A percentile compares a stretch with the other conserved stretches of the same genome.
phyloP scores from a whole-genome alignment of 345 rosid genomes.

The Crucihimalaya himalaica region DNA sequence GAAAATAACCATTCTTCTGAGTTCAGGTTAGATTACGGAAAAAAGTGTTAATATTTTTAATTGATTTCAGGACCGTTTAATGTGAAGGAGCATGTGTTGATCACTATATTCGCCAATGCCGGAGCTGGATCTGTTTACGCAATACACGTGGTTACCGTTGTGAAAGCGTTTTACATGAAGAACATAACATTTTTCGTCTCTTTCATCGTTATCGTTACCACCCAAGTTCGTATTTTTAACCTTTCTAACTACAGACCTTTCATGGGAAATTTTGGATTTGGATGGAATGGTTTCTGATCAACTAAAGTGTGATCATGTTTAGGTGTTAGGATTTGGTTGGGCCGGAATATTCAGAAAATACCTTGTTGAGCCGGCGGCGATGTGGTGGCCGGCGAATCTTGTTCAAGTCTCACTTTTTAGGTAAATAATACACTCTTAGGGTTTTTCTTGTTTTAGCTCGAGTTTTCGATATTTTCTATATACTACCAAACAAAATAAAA shows the following conservation, averaged over 20 bases:
- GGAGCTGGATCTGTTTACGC: constrained; percentile 97
- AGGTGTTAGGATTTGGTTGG: constrained; percentile 99
- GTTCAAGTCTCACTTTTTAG: constrained; percentile 97
- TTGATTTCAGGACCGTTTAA: constrained; percentile 71
- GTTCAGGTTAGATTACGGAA: not conserved
- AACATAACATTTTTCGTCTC: constrained; percentile 85
- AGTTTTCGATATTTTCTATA: constrained; percentile 22
- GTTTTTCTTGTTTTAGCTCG: constrained; percentile 2
- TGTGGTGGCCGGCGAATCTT: constrained; percentile 99
- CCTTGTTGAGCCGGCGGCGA: constrained; percentile 93
- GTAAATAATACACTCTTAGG: constrained; percentile 37
- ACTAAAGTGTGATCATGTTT: constrained; percentile 32
- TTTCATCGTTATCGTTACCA: constrained; percentile 73
- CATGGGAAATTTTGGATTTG: no score
- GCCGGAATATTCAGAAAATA: constrained; percentile 90
- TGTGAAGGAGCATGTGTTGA: constrained; percentile 92
- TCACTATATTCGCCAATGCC: constrained; percentile 92
- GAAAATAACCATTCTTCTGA: not conserved
- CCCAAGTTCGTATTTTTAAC: constrained; percentile 68
- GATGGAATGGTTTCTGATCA: constrained; percentile 16
- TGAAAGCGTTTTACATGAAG: constrained; percentile 80
- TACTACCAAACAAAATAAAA: not conserved
- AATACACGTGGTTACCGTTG: constrained; percentile 80
- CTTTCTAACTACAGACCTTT: no score
- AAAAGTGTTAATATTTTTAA: not conserved